phyloP scores from a whole-genome alignment of 345 rosid genomes.

The Carallia brachiata region DNA sequence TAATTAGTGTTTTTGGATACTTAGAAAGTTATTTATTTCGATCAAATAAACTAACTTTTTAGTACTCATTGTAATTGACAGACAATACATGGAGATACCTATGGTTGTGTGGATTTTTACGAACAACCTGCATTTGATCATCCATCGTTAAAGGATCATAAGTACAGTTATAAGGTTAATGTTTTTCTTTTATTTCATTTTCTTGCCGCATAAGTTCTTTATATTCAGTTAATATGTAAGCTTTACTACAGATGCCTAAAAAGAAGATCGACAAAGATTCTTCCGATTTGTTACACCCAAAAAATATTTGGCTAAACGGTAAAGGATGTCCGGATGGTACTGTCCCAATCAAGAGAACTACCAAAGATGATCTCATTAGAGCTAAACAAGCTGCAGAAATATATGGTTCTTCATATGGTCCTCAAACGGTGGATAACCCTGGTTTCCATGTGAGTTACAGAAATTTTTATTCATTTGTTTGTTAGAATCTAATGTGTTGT shows the following conservation, averaged over 20 bases:
- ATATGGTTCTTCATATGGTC: constrained; percentile 5
- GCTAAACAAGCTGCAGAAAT: constrained; percentile 14
- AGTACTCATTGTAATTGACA: neutral
- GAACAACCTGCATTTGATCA: constrained; percentile 24
- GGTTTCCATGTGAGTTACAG: constrained; percentile 27
- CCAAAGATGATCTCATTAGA: constrained; percentile 35
- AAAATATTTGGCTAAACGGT: neutral
- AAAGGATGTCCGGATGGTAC: constrained; percentile 39
- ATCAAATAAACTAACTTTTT: neutral
- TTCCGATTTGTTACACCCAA: neutral
- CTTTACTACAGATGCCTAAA: neutral
- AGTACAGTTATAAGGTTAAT: neutral
- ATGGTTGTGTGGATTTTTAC: constrained; percentile 18
- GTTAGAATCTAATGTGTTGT: no score
- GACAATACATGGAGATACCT: constrained; percentile 19
- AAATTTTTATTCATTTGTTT: neutral
- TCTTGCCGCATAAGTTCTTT: neutral
- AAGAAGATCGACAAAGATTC: neutral
- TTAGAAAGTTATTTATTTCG: neutral
- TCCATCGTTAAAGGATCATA: neutral
- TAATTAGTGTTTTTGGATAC: no score
- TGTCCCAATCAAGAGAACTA: constrained; percentile 35
- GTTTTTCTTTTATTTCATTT: no score
- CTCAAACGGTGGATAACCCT: constrained; percentile 12
- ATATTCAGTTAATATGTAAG: neutral